Base-by-base conservation (phyloP, 1,284 basidiomycete species). In the Melampsora americana region DNA sequence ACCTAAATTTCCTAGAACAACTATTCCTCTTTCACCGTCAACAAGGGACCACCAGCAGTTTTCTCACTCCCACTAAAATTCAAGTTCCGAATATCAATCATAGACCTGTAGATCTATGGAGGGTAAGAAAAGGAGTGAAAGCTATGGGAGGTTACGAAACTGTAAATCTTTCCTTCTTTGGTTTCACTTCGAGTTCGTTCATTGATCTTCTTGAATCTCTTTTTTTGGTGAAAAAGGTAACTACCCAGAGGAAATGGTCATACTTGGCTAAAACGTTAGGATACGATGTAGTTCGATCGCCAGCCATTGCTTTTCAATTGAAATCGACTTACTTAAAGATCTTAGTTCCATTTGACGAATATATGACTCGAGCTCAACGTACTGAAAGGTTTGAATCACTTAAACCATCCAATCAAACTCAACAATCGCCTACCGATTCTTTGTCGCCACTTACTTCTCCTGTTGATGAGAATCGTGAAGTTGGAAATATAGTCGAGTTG, bases 1-100 rank as follows among this genome's bases (percentile, higher is more conserved):
- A 96, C 83, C 86, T 97, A 83, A 98, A 97, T 86, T 99, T 97
- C 84, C 85, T 96, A 79, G 95, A 99, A 83, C 94, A 97, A 84
- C 87, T 99, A 56, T 95, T 95, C 84, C 81, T 83, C 71, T 85
- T 85, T 78, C 84, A 85, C 69, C 79, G 82, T 0, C 84, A 85
- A 79, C 84, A 84, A 61, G 82, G 83, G 12, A 62, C 66, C 18
- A 48, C 39, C 32, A 59, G 56, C 9, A 50, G 67, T 53, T 39
- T 68, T 59, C 42, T 78, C 78, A 30, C 42, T 20, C 46, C 73
- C 3, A 61, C 53, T 23, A 68, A 89, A 82, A 92, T 76, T 39
- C 73, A 76, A 50, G 73, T 98, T 50, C 96, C 96, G 71, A 90
- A 90, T 68, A 92, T 99, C 82, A 93, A 94, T 83, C 90, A 92